A percentile compares a stretch with the other conserved stretches of the same genome.
These are phyloP conservation scores for Beauveria rudraprayagi DNA, from an alignment of 2,329 filamentous ascomycete species.

Conservation along the genomic window DNA sequence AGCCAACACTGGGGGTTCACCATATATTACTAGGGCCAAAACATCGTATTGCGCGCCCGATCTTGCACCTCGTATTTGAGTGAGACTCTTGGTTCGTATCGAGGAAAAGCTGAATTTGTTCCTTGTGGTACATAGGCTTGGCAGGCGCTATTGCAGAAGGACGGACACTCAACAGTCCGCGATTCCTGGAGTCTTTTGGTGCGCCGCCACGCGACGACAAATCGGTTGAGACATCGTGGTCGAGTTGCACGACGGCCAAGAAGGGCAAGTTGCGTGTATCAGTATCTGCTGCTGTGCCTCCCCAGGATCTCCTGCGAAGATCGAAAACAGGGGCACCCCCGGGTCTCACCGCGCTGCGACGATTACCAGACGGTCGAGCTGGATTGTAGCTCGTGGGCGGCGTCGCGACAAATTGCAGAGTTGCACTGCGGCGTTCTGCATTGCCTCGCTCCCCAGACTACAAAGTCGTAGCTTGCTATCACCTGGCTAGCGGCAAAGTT, in stretches of 20 bases:
- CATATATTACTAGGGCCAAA: no score
- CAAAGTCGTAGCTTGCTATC: neutral
- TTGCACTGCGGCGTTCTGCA: neutral
- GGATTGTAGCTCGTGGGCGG: neutral
- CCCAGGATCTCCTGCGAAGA: neutral
- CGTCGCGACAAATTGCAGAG: neutral
- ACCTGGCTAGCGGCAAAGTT: neutral
- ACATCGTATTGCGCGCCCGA: no score
- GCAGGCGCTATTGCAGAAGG: neutral
- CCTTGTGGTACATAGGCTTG: no score
- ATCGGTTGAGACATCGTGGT: neutral
- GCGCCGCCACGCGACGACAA: neutral
- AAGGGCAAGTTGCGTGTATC: neutral
- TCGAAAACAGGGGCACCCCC: neutral
- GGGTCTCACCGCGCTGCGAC: neutral
- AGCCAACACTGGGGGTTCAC: no score
- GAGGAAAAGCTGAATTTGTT: no score
- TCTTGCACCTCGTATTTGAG: no score
- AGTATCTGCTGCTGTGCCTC: neutral
- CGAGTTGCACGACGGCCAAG: neutral
- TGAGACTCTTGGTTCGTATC: no score
- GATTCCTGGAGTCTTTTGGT: neutral
- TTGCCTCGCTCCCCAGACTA: neutral
- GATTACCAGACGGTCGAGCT: neutral
- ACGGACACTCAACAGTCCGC: neutral